Evolutionary conservation across 768 basidiomycete species (phyloP), one percentile per base, ranked within the genome.

Genomic region (Collybiopsis luxurians): DNA sequence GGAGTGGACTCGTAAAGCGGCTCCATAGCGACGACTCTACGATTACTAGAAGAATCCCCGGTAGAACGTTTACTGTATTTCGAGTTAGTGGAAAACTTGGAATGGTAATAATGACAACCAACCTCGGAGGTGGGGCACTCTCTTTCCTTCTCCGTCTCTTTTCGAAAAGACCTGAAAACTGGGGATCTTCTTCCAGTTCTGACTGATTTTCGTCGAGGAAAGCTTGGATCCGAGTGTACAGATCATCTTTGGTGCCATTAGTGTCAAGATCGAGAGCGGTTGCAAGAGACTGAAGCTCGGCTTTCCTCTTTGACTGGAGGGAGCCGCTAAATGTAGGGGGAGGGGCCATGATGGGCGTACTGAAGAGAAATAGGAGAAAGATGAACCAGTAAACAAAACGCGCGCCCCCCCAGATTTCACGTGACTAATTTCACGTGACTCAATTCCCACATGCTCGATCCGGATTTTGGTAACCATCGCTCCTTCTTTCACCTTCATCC

Each of bases 281-380:
- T 1, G 87, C 84, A 34, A 89, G 82, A 56, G 81, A 79, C 61
- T 80, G 85, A 3, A 89, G 78, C 21, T 89, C 87, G 2, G 74
- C 74, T 68, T 89, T 89, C 72, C 86, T 88, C 71, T 89, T 88
- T n/a, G 79, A 64, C 58, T 75, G 77, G 26, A 87, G 76, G 26
- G 81, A 68, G 45, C 86, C 86, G 39, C 79, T 64, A 64, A 72
- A 86, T 31, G 69, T 58, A 56, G 72, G 55, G 34, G 74, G 46
- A 54, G 61, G 59, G 58, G 56, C 48, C 54, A 63, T 10, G 13
- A 31, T 7, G 48, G 7, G 21, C 19, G 38, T 34, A 17, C 12
- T 10, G 36, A 44, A 48, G 13, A 15, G 19, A 38, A 43, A 46
- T 38, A 47, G 43, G 39, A 42, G 39, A 50, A 47, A 34, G 26